These are phyloP conservation scores for Picochlorum costavermella DNA, from an alignment of 139 green algal genomes.

Conservation along the genomic window DNA sequence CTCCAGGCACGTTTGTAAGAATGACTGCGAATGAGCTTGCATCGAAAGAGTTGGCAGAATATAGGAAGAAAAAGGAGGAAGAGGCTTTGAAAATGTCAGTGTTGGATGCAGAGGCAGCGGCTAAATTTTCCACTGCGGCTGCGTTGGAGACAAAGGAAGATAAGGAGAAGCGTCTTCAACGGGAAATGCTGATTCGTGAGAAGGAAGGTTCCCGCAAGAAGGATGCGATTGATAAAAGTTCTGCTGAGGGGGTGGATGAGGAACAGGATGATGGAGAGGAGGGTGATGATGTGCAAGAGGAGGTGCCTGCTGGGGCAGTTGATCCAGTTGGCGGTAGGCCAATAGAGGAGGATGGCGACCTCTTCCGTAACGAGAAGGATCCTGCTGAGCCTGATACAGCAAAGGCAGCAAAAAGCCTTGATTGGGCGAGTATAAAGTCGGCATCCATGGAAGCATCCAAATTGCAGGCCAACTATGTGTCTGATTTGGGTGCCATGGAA, in stretches of 20 bases:
- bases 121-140: conserved; percentile 50
- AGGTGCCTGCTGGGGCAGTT: not conserved
- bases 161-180: conserved; percentile 7
- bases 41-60: conserved; percentile 53
- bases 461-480: not conserved
- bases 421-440: conserved; percentile 3
- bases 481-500: not conserved
- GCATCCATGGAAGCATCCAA: not conserved
- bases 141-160: conserved; percentile 26
- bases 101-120: conserved; percentile 60
- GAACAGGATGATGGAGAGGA: not conserved
- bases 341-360: conserved; percentile 1
- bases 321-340: not conserved
- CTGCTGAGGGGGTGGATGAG: not conserved
- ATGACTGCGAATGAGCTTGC: conserved; percentile 57
- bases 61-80: conserved; percentile 48
- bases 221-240: not conserved
- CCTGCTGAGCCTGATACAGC: too few relatives aligned
- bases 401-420: not conserved
- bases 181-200: not conserved
- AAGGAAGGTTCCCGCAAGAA: not conserved
- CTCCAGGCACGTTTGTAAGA: conserved; percentile 28
- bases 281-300: not conserved
- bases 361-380: conserved; percentile 3
- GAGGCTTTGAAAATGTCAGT: conserved; percentile 64